Evolutionary conservation across 331 rosid species (phyloP).

Genomic region (Rhamnella rubrinervis): DNA sequence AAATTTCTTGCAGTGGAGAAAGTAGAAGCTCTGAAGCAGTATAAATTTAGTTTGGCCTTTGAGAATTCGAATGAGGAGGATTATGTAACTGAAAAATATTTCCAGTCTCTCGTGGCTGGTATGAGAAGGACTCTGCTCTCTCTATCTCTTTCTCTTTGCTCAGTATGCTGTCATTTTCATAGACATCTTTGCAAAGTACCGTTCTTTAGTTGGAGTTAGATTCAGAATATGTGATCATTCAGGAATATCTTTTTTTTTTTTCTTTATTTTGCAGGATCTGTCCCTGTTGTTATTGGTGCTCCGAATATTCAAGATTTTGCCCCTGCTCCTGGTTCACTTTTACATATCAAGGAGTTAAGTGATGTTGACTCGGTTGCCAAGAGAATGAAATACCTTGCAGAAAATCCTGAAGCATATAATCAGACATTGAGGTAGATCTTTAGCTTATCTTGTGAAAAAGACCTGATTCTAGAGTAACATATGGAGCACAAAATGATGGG

Average conservation of each 20-base stretch:
- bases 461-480: background rate
- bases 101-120: constrained; percentile 99
- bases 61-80: constrained; percentile 99
- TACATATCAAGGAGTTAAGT: constrained; percentile 64
- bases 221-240: background rate
- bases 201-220: background rate
- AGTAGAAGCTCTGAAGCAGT: constrained; percentile 76
- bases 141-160: constrained; percentile 9
- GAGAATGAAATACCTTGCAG: constrained; percentile 71
- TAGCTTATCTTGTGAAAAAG: background rate
- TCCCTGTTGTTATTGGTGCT: constrained; percentile 94
- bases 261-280: constrained; percentile 49
- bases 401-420: constrained; percentile 76
- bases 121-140: constrained; percentile 32
- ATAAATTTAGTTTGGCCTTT: constrained; percentile 94
- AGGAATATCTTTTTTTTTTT: background rate
- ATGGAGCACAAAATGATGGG: background rate
- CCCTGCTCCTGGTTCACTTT: constrained; percentile 68
- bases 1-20: constrained; percentile 65
- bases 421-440: constrained; percentile 64
- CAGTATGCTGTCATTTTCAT: constrained; percentile 9
- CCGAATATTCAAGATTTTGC: constrained; percentile 90
- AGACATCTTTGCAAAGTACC: constrained; percentile 14
- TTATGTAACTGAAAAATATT: constrained; percentile 96
- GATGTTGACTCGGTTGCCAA: constrained; percentile 72